Conservation (phyloP, 2,329 filamentous ascomycete genomes). For the Immersiporthe knoxdaviesiana region DNA sequence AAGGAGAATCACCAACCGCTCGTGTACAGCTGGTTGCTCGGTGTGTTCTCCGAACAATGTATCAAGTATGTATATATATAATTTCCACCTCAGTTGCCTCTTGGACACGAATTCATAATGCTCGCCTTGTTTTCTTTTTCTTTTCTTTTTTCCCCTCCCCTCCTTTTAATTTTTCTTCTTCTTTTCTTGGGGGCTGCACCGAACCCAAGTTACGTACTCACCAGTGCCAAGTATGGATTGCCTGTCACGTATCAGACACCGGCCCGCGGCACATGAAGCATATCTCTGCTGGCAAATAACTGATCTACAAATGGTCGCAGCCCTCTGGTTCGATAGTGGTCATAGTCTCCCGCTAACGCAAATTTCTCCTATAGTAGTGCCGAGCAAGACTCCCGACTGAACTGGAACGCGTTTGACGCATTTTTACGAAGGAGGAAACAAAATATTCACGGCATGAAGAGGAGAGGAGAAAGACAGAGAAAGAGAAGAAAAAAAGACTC, state of each 20-base stretch:
- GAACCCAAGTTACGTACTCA: neutral
- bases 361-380: neutral
- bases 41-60: neutral
- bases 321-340: neutral
- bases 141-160: no score
- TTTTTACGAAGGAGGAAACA: neutral
- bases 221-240: neutral
- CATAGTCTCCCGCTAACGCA: neutral
- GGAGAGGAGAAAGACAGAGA: neutral
- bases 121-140: neutral
- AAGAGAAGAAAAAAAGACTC: neutral
- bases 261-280: neutral
- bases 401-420: slow-evolving; percentile 1
- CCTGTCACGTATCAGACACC: neutral
- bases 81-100: neutral
- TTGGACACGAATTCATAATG: neutral
- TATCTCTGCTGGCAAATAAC: neutral
- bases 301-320: neutral
- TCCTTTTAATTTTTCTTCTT: no score
- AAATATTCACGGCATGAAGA: neutral
- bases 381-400: neutral
- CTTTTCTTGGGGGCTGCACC: no score
- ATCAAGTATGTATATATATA: neutral
- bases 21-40: neutral
- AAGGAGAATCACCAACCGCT: neutral